Evolutionary conservation across 768 basidiomycete species (phyloP).

Genomic region (Amanita rimosa): DNA sequence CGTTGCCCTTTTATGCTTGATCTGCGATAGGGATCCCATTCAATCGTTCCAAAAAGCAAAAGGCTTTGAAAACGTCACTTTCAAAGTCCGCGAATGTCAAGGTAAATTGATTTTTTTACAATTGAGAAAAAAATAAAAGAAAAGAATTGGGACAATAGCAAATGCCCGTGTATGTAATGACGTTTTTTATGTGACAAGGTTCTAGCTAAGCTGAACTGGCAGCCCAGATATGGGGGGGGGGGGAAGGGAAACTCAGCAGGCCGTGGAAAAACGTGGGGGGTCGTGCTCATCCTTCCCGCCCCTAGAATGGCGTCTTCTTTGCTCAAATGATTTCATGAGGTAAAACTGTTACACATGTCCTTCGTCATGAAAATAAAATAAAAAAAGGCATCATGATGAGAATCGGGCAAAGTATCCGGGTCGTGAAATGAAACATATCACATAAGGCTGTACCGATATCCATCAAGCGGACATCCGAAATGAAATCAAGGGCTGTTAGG

Average conservation of each 20-base stretch:
- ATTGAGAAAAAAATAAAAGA: background rate
- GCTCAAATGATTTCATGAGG: background rate
- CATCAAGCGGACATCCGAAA: constrained; percentile 2
- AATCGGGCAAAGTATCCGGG: constrained; percentile 1
- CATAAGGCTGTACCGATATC: constrained; percentile 4
- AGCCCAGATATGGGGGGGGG: background rate
- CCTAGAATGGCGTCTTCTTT: background rate
- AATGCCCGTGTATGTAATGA: background rate
- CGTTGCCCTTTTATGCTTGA: background rate
- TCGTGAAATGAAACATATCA: background rate
- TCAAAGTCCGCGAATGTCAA: constrained; percentile 2
- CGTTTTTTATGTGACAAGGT: background rate
- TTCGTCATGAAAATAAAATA: background rate
- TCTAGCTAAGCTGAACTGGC: background rate
- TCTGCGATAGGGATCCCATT: background rate
- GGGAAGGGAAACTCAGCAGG: background rate
- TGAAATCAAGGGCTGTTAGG: constrained; percentile 5
- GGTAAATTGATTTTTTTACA: background rate
- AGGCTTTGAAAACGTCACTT: constrained; percentile 1
- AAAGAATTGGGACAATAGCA: background rate
- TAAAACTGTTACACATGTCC: background rate
- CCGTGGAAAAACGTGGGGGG: background rate
- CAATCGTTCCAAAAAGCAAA: too few relatives aligned
- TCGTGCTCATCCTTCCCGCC: background rate
- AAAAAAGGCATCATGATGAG: background rate